A percentile compares a stretch with the other conserved stretches of the same genome.
phyloP scores from a whole-genome alignment of 208 protist genomes.

The Leishmania major region DNA sequence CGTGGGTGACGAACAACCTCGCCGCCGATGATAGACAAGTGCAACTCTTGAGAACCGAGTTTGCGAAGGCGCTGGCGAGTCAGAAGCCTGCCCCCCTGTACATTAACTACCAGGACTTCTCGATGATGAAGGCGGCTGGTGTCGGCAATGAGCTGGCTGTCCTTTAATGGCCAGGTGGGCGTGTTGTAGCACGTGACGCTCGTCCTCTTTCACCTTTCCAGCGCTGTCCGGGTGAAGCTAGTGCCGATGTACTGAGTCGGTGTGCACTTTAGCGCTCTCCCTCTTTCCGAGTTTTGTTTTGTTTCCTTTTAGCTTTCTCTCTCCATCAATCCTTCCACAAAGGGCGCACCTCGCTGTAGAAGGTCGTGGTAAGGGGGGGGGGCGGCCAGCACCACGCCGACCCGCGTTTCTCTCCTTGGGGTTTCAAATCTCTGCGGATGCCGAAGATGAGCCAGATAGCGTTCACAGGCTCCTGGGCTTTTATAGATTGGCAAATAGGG shows the following conservation, averaged over 20 bases:
- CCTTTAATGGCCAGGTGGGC: background rate
- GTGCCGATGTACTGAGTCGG: too few species aligned
- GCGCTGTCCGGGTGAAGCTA: background rate
- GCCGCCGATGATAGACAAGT: background rate
- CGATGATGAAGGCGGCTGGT: slow-evolving; percentile 24
- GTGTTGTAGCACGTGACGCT: background rate
- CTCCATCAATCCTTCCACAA: background rate
- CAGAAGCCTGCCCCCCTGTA: slow-evolving; percentile 53
- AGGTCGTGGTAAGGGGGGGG: background rate
- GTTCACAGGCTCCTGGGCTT: background rate
- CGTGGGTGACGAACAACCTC: background rate
- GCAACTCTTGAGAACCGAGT: background rate
- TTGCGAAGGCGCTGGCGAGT: background rate
- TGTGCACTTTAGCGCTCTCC: background rate
- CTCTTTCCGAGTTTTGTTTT: background rate
- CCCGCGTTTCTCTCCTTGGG: background rate
- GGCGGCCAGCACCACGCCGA: background rate
- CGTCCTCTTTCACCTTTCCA: background rate
- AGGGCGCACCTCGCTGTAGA: background rate
- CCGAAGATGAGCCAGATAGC: background rate
- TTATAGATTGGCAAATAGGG: background rate
- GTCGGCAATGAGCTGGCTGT: slow-evolving; percentile 24
- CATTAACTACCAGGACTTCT: slow-evolving; percentile 29
- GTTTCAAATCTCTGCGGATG: background rate
- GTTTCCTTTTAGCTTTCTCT: background rate